Conservation (phyloP, 306 rosid genomes). For the Castanea sativa region DNA sequence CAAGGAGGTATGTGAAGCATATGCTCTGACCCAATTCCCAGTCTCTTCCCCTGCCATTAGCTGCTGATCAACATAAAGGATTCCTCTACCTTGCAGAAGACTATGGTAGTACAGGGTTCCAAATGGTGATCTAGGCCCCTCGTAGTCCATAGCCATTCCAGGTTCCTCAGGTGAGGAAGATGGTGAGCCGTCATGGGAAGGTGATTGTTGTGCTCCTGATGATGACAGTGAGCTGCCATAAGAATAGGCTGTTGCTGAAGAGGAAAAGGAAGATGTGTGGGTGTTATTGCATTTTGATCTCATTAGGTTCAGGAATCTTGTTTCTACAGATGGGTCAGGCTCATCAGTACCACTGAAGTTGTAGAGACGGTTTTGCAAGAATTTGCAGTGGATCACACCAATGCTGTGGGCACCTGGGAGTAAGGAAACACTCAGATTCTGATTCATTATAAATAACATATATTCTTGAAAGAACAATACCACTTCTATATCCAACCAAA, state of each 20-base stretch:
- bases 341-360: constrained; percentile 32
- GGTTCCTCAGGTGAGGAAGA: constrained; percentile 27
- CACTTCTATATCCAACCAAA: too few relatives aligned
- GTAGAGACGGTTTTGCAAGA: constrained; percentile 34
- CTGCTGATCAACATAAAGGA: constrained; percentile 46
- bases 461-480: too few relatives aligned
- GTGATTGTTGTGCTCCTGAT: background rate
- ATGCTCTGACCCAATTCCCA: constrained; percentile 31
- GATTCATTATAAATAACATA: background rate
- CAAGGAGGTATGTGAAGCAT: constrained; percentile 30
- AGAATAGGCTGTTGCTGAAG: constrained; percentile 1
- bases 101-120: constrained; percentile 22
- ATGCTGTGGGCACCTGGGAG: constrained; percentile 37
- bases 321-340: constrained; percentile 45
- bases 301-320: constrained; percentile 28
- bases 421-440: background rate
- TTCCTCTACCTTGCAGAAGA: constrained; percentile 34
- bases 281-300: constrained; percentile 31
- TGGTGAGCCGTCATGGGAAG: background rate
- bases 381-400: constrained; percentile 38
- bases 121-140: constrained; percentile 27
- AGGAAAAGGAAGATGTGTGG: constrained; percentile 14
- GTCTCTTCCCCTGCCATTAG: constrained; percentile 31
- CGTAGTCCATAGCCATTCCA: constrained; percentile 15
- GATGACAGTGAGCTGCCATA: background rate